Evolutionary conservation across 345 rosid species (phyloP).

Genomic region (Orychophragmus violaceus): DNA sequence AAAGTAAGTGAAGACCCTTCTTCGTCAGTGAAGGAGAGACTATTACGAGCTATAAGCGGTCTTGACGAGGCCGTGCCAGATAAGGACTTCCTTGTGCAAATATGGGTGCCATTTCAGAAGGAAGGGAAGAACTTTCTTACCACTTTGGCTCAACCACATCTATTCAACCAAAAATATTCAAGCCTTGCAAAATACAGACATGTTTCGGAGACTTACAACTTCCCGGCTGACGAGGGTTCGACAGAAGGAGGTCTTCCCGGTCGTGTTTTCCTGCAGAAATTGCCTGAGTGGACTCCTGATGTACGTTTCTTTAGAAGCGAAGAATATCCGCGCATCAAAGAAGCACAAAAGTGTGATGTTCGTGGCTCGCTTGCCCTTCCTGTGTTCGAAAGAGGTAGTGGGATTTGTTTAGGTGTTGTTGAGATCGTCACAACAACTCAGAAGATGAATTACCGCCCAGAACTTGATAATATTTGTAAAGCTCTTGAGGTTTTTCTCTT

Average conservation of each 20-base stretch:
- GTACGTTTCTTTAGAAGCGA: slow-evolving; percentile 65
- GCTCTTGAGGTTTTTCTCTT: slow-evolving; percentile 82
- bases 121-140: slow-evolving; percentile 67
- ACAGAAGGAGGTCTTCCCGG: slow-evolving; percentile 74
- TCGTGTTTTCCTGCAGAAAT: slow-evolving; percentile 65
- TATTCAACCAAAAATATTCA: slow-evolving; percentile 41
- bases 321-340: slow-evolving; percentile 66
- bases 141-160: slow-evolving; percentile 67
- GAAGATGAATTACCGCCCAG: slow-evolving; percentile 57
- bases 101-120: slow-evolving; percentile 76
- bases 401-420: slow-evolving; percentile 81
- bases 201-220: slow-evolving; percentile 61
- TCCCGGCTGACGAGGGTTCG: slow-evolving; percentile 64
- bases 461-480: slow-evolving; percentile 71
- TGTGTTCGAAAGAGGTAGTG: slow-evolving; percentile 65
- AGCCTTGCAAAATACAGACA: slow-evolving; percentile 63
- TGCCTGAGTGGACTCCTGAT: slow-evolving; percentile 98
- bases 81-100: slow-evolving; percentile 62
- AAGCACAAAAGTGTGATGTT: slow-evolving; percentile 58
- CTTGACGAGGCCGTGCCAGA: slow-evolving; percentile 51
- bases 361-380: slow-evolving; percentile 88
- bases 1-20: slow-evolving; percentile 26
- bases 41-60: slow-evolving; percentile 43
- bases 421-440: slow-evolving; percentile 75
- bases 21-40: slow-evolving; percentile 52